Base-by-base conservation (phyloP, 1,284 basidiomycete genomes). In the Ustilago xerochloae region DNA sequence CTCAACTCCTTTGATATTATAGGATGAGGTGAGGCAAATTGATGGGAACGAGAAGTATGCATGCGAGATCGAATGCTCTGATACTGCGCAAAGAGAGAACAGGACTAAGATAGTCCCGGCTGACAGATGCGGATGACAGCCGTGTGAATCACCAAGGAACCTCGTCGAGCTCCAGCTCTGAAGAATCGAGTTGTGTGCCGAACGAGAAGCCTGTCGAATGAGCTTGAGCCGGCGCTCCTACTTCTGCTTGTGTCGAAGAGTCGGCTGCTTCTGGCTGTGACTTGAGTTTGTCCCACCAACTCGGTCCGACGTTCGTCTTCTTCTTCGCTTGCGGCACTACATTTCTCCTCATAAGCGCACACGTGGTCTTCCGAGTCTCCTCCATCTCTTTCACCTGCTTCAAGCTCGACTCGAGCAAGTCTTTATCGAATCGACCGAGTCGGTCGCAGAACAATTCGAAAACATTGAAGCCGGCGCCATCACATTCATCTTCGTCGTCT, bases 381-480 rank as follows among this genome's bases (percentile, higher is more conserved):
- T 75, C 77, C 15, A 69, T 16, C 20, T 43, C 36, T 15, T 41
- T 48, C 4, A 79, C 68, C 26, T 64, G 57, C 24, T 59, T 62
- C 28, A 80, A 45, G 2, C 64, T 72, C 3, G 32, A 32, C 18
- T 69, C 45, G 10, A 74, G 51, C 32, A 79, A 39, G 6, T 51
- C 32, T 3, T 26, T 10, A 24, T 80, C 78, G 29, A 77, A 79
- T 0, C 63, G 51, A 6, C 43, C 53, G 12, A 79, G 59, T 15
- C 77, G 63, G 4, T 72, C 64, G 59, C 66, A 72, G 54, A 80
- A 80, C 4, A 69, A 51, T 18, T 66, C 66, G 16, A 75, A 78
- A 12, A 78, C 55, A 35, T 75, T 62, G 36, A 63, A 67, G 1
- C 59, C 57, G 12, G 67, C 76, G 18, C 73, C 77, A 28, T 78